Percentiles rank a stretch among this genome's conserved stretches.
phyloP scores from a whole-genome alignment of 441 rosid species.

The Gossypium schwendimanii region DNA sequence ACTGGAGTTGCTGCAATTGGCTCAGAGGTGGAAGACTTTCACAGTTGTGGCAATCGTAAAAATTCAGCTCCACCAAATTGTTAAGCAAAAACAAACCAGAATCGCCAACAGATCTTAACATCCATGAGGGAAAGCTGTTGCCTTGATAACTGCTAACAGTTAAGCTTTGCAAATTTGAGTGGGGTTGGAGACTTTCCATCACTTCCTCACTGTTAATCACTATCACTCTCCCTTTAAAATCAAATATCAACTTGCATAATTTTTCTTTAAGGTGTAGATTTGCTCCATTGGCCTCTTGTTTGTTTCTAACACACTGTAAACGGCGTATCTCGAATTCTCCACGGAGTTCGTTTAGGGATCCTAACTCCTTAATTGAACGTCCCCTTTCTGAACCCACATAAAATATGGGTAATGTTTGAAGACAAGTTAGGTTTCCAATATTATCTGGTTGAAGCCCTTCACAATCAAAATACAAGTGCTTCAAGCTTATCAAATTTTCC shows the following conservation, averaged over 20 bases:
- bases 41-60: not conserved
- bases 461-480: slow-evolving; percentile 11
- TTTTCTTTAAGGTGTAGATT: not conserved
- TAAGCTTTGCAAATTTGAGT: slow-evolving; percentile 8
- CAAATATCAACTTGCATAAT: not conserved
- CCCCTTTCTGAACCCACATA: not conserved
- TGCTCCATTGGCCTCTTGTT: not conserved
- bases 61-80: not conserved
- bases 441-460: not conserved
- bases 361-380: slow-evolving; percentile 14
- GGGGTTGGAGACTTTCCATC: slow-evolving; percentile 22
- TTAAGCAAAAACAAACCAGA: not conserved
- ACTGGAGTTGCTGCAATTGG: not conserved
- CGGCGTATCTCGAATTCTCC: slow-evolving; percentile 2
- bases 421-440: not conserved
- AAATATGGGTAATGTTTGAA: slow-evolving; percentile 19
- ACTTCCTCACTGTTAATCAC: slow-evolving; percentile 14
- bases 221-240: too few relatives aligned
- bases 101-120: not conserved
- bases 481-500: slow-evolving; percentile 17
- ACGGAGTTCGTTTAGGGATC: not conserved
- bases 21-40: slow-evolving; percentile 17
- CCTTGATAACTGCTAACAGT: not conserved
- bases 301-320: not conserved
- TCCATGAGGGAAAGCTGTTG: not conserved